Evolutionary conservation across 345 rosid genomes (phyloP), one percentile per base, ranked within the genome.

Genomic region (Euphorbia peplus): DNA sequence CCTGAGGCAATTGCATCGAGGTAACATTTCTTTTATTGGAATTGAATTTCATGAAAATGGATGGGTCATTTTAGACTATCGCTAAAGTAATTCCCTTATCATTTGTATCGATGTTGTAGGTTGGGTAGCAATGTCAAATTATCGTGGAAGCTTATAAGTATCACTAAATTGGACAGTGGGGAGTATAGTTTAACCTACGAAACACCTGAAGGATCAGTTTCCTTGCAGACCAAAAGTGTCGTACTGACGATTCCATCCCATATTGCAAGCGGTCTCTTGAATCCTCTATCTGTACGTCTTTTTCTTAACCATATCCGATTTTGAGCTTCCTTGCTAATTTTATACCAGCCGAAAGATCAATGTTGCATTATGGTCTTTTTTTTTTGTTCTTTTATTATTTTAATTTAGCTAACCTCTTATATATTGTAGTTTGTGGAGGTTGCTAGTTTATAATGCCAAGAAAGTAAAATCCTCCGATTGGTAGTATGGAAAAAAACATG

Each of bases 211-310:
- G 98, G 98, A 69, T 52, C 76, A 64, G 88, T 91, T 70, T 83
- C 88, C 19, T 72, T 91, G 67, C 83, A 80, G 71, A 82, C 86
- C 76, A 91, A 77, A 86, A 86, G 84, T 56, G 89, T 93, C 44
- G 89, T 91, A 44, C 74, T 89, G 88, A 91, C 97, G 66, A 80
- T 93, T 68, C 95, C 97, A 74, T 89, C 98, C 74, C 79, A 91
- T 78, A 80, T 88, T 55, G 93, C 97, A 26, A 87, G 96, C 67
- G 70, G 58, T 78, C 82, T 89, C 70, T 73, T 89, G 74, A 81
- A 78, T 66, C 93, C 98, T 63, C 85, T 91, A 72, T 89, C 96
- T 53, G 96, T 89, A 86, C 70, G 90, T 81, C 72, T 69, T 69
- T n/a, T n/a, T 75, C 60, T 68, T 35, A 55, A 25, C 52, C 24